phyloP scores from a whole-genome alignment of 257 asterid species.

The Solanum appendiculatum region DNA sequence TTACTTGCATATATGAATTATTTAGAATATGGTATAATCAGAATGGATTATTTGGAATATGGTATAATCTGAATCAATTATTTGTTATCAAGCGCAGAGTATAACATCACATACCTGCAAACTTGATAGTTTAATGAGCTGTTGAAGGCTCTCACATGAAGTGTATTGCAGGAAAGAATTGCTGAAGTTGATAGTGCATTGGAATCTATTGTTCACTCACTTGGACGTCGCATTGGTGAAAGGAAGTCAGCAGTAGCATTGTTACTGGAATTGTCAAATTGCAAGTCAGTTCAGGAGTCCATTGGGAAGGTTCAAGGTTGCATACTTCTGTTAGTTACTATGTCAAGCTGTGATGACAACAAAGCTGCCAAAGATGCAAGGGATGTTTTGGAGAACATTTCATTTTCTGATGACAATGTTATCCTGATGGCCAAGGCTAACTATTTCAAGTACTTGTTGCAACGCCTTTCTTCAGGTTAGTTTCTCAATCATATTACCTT shows the following conservation, averaged over 20 bases:
- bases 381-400: constrained; percentile 45
- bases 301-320: constrained; percentile 58
- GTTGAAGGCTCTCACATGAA: constrained; percentile 2
- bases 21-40: background rate
- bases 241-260: constrained; percentile 44
- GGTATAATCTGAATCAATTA: background rate
- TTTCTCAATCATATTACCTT: background rate
- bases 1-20: background rate
- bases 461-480: constrained; percentile 53
- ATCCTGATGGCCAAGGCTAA: constrained; percentile 53
- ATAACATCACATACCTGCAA: background rate
- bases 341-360: constrained; percentile 41
- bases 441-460: constrained; percentile 43
- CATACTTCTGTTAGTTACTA: constrained; percentile 48
- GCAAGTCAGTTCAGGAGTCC: constrained; percentile 27
- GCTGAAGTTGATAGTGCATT: constrained; percentile 33
- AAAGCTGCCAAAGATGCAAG: constrained; percentile 43
- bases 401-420: constrained; percentile 58
- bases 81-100: background rate
- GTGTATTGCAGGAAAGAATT: constrained; percentile 40
- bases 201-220: constrained; percentile 43
- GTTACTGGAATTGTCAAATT: constrained; percentile 45
- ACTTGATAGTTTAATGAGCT: background rate
- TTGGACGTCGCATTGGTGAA: constrained; percentile 47
- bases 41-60: background rate